Evolutionary conservation across 2,329 filamentous ascomycete genomes (phyloP), one percentile per base, ranked within the genome.

Genomic region (Endocalyx cinctus): DNA sequence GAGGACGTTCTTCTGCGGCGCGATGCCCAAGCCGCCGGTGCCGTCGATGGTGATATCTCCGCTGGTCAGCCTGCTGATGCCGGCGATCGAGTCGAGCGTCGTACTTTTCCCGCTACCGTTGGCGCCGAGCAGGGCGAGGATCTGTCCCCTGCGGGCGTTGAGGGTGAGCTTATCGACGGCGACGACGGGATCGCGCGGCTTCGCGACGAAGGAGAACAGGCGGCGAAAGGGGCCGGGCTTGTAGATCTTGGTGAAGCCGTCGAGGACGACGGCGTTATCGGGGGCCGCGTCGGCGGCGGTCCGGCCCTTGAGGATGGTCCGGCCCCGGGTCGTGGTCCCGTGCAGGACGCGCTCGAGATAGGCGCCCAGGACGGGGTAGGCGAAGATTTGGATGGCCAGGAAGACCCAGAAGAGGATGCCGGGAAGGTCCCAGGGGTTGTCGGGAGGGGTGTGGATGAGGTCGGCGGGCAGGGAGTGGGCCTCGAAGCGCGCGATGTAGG

Each of bases 71-170:
- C 77, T 84, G 47, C 82, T 87, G 31, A 90, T 73, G 4, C 89
- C 89, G 10, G 87, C 84, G 43, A 96, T 89, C 5, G 84, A 83
- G 52, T 95, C 87, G 4, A 96, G 70, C 0, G 88, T 94, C 0
- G 89, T 95, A 34, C 82, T 88, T 58, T 96, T 96, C 22, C 89
- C 89, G 47, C 81, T 87, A 13, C 89, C 89, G 54, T 96, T 96
- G 5, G 88, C 87, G 23, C 89, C 89, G 0, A 96, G 72, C 0
- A 96, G 67, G 2, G 89, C 85, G 52, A 94, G 74, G 33, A 96
- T 94, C 48, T 94, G 82, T 1, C 89, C 89, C 42, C 79, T 77
- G 4, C 76, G 70, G 4, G 86, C 85, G 13, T 74, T 72, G 29
- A 96, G 67, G 32, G 72, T 82, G 23, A 96, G 64, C 25, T 79